Evolutionary conservation across 2,329 filamentous ascomycete genomes (phyloP).

Genomic region (Teratosphaeria nubilosa): DNA sequence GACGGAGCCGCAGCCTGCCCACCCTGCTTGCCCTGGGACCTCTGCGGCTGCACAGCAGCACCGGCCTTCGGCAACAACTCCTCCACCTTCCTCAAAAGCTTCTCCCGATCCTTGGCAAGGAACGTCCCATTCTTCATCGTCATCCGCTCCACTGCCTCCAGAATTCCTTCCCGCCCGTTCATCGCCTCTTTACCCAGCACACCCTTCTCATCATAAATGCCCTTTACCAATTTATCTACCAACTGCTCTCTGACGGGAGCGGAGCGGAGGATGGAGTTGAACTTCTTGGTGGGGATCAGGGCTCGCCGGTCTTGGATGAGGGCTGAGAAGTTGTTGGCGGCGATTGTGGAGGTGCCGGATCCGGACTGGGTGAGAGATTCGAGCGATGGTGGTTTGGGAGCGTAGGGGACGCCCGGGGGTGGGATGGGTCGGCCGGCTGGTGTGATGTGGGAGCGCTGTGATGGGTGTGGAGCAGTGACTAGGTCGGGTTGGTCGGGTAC

Average conservation of each 20-base stretch:
- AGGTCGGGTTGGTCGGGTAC: neutral
- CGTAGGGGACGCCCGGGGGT: neutral
- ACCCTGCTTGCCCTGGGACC: neutral
- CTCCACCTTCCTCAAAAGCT: conserved; percentile 24
- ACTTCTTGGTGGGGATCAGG: conserved; percentile 3
- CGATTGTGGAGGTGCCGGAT: conserved; percentile 16
- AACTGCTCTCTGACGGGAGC: conserved; percentile 8
- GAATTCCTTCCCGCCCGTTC: conserved; percentile 8
- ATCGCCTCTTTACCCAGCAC: conserved; percentile 5
- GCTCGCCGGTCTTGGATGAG: conserved; percentile 17
- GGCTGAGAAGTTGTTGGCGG: conserved; percentile 14
- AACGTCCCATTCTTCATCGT: conserved; percentile 17
- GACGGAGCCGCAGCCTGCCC: neutral
- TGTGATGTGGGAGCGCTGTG: neutral
- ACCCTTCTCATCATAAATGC: conserved; percentile 13
- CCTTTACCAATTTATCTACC: conserved; percentile 15
- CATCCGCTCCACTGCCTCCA: conserved; percentile 14
- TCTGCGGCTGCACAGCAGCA: neutral
- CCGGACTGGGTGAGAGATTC: conserved; percentile 3
- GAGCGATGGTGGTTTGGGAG: neutral
- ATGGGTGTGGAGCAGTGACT: neutral
- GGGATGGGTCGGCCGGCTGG: neutral
- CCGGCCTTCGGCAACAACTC: conserved; percentile 9
- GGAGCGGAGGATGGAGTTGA: conserved; percentile 5
- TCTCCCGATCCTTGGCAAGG: conserved; percentile 18